Evolutionary conservation across 371 early-diverging fungal species (phyloP).

Genomic region (Haplosporangium sp.): DNA sequence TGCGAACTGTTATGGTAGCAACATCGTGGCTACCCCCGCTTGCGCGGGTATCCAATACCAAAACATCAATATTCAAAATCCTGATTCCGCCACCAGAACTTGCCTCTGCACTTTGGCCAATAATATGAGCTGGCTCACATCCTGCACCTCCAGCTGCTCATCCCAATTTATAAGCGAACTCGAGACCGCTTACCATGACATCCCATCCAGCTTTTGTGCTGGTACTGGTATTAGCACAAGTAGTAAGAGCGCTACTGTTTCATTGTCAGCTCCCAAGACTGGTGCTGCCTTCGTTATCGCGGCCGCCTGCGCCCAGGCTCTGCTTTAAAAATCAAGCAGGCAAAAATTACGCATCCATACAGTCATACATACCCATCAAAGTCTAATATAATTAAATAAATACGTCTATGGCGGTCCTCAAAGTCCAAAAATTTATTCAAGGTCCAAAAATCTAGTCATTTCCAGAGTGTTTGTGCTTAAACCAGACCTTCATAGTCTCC

Average conservation of each 20-base stretch:
- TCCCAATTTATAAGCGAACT: neutral
- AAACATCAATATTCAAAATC: neutral
- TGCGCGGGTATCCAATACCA: neutral
- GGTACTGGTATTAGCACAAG: neutral
- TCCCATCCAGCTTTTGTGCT: neutral
- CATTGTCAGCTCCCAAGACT: slow-evolving; percentile 4
- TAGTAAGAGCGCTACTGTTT: neutral
- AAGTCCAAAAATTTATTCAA: no score
- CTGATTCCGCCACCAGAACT: neutral
- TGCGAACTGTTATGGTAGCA: neutral
- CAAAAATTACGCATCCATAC: no score
- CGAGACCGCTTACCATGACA: neutral
- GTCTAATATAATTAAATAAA: neutral
- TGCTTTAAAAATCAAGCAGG: neutral
- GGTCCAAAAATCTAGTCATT: no score
- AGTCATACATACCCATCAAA: no score
- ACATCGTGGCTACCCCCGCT: neutral
- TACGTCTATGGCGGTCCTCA: no score
- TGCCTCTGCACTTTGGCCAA: neutral
- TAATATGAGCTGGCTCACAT: neutral
- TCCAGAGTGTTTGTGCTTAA: no score
- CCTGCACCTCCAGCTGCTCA: neutral
- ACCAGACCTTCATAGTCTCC: no score
- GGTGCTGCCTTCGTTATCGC: neutral
- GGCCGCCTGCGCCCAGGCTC: neutral